These are phyloP conservation scores for Nematodospora valgi DNA, from an alignment of 805 yeast genomes.

Conservation along the genomic window DNA sequence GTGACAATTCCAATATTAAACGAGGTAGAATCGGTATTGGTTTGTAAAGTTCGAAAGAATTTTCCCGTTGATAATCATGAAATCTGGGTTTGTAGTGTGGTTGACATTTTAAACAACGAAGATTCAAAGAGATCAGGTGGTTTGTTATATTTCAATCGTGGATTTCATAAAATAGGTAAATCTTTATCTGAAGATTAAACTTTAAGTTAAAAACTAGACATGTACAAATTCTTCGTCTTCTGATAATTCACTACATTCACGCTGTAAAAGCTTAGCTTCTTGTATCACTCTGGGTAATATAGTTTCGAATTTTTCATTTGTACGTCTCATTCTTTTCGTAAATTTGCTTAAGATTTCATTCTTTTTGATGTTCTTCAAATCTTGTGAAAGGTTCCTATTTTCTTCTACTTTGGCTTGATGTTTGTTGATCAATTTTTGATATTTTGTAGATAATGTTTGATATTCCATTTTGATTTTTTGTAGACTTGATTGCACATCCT, in stretches of 20 bases:
- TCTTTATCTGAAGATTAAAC: no score
- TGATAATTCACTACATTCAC: constrained; percentile 2
- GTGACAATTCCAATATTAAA: constrained; percentile 50
- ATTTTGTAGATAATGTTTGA: constrained; percentile 18
- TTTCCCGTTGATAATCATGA: constrained; percentile 79
- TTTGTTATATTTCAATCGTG: constrained; percentile 58
- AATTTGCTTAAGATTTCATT: constrained; percentile 22
- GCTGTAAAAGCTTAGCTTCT: constrained; percentile 18
- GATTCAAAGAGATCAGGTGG: constrained; percentile 48
- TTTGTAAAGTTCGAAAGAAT: constrained; percentile 54
- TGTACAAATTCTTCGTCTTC: neutral
- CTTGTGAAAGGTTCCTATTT: constrained; percentile 19
- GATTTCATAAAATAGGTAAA: constrained; percentile 47
- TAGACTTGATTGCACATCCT: constrained; percentile 17
- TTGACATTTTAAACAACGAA: constrained; percentile 43
- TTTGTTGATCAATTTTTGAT: constrained; percentile 24
- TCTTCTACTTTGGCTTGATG: constrained; percentile 23
- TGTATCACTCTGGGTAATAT: constrained; percentile 29
- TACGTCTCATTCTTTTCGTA: constrained; percentile 20
- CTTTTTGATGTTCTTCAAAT: constrained; percentile 25
- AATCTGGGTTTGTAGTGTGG: constrained; percentile 81
- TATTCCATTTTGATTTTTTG: constrained; percentile 21
- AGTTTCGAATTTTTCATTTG: constrained; percentile 33
- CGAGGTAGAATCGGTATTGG: constrained; percentile 55
- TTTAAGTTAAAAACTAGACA: no score